Evolutionary conservation across 192 early-diverging fungal species (phyloP).

Genomic region (Coemansia sp.): DNA sequence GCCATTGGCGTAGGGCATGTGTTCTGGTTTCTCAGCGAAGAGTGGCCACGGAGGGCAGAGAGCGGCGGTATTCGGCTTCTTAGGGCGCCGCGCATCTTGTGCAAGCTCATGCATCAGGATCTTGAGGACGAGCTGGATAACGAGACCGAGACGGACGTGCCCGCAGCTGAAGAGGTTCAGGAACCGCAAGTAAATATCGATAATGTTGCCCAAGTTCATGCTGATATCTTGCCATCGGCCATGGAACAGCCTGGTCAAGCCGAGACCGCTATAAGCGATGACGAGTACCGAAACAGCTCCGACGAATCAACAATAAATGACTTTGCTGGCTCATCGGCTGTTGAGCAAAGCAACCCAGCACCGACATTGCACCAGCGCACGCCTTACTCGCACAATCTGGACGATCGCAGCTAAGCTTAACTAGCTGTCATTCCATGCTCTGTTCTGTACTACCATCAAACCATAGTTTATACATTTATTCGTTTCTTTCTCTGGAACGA

Average conservation of each 20-base stretch:
- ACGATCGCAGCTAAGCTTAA: background rate
- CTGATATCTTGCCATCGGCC: background rate
- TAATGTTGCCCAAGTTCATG: background rate
- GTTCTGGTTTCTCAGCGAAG: conserved; percentile 94
- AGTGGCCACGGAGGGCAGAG: conserved; percentile 75
- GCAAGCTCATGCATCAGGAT: conserved; percentile 32
- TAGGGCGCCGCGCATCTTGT: conserved; percentile 29
- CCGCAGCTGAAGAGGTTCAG: background rate
- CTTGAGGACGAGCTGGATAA: background rate
- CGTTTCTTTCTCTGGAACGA: background rate
- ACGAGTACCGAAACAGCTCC: background rate
- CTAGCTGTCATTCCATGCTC: background rate
- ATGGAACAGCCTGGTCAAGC: background rate
- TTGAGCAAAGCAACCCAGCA: background rate
- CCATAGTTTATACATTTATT: background rate
- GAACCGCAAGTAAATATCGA: background rate
- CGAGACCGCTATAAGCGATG: background rate
- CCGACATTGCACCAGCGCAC: conserved; percentile 8
- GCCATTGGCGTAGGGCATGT: conserved; percentile 90
- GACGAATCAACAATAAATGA: background rate
- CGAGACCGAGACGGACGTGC: background rate
- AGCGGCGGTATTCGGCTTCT: conserved; percentile 44
- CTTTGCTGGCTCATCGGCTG: conserved; percentile 6
- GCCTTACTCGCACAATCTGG: background rate
- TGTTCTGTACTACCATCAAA: conserved; percentile 12